phyloP scores from a whole-genome alignment of 192 early-diverging fungal species.

The Backusella liffmaniae region DNA sequence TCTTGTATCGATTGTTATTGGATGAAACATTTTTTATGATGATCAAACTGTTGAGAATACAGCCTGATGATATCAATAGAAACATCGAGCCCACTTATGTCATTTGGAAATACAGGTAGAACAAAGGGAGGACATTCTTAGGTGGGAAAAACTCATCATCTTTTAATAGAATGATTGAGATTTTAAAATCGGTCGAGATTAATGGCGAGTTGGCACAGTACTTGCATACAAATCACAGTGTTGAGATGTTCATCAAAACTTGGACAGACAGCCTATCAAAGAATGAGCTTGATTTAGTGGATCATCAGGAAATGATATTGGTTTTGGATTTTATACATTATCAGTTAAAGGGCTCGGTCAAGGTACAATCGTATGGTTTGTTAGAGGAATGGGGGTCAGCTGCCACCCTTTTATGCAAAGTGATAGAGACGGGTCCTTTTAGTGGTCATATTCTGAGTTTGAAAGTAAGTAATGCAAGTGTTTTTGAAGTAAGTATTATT shows the following conservation, averaged over 20 bases:
- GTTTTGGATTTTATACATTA: slow-evolving; percentile 28
- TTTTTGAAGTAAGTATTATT: neutral
- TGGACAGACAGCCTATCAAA: neutral
- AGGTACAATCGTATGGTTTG: slow-evolving; percentile 35
- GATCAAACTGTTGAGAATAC: slow-evolving; percentile 29
- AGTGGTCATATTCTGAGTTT: slow-evolving; percentile 29
- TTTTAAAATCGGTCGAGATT: slow-evolving; percentile 8
- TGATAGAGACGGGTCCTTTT: slow-evolving; percentile 46
- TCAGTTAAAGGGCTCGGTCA: slow-evolving; percentile 3
- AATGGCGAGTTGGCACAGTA: slow-evolving; percentile 25
- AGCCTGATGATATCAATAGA: slow-evolving; percentile 8
- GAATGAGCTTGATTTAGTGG: neutral
- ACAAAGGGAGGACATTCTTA: neutral
- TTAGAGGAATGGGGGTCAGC: slow-evolving; percentile 46
- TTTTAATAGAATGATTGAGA: slow-evolving; percentile 7
- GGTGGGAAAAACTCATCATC: no score
- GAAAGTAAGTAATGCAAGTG: slow-evolving; percentile 32
- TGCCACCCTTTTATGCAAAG: slow-evolving; percentile 36
- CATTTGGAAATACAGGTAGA: slow-evolving; percentile 36
- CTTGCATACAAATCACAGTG: slow-evolving; percentile 18
- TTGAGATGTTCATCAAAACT: slow-evolving; percentile 6
- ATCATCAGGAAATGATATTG: slow-evolving; percentile 10
- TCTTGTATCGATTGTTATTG: slow-evolving; percentile 24
- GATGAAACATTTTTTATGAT: slow-evolving; percentile 39
- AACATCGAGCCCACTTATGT: slow-evolving; percentile 1